These are phyloP conservation scores for Cystofilobasidium macerans DNA, from an alignment of 768 basidiomycete species.

Conservation along the genomic window DNA sequence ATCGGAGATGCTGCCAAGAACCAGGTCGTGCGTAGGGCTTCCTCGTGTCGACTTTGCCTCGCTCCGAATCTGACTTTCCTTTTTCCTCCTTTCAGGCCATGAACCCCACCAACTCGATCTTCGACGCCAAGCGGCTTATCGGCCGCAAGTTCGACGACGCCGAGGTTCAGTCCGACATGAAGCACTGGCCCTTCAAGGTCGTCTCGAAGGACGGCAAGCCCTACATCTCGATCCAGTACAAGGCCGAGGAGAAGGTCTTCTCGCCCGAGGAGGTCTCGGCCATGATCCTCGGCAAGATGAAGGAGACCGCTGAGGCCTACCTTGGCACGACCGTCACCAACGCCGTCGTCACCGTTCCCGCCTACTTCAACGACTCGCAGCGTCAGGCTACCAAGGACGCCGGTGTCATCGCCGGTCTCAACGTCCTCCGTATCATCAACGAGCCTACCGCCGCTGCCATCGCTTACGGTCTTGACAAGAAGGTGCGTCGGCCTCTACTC, in stretches of 20 bases:
- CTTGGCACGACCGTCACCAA: conserved; percentile 38
- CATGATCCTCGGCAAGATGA: conserved; percentile 55
- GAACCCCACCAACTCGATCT: conserved; percentile 51
- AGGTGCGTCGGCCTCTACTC: background rate
- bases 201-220: conserved; percentile 26
- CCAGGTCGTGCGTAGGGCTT: conserved; percentile 75
- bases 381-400: conserved; percentile 80
- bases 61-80: background rate
- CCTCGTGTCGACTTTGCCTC: background rate
- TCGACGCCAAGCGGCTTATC: conserved; percentile 86
- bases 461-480: conserved; percentile 24
- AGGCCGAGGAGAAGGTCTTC: conserved; percentile 25
- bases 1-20: conserved; percentile 99
- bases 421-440: conserved; percentile 28
- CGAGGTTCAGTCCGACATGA: conserved; percentile 46
- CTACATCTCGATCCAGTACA: conserved; percentile 23
- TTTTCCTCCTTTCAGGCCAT: background rate
- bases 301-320: conserved; percentile 60
- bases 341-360: conserved; percentile 50
- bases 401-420: conserved; percentile 27
- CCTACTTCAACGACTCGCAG: conserved; percentile 99
- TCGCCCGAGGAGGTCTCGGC: conserved; percentile 59
- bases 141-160: conserved; percentile 42
- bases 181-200: conserved; percentile 42
- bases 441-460: conserved; percentile 28